Conservation (phyloP, 192 early-diverging fungal species). For the Mortierella hygrophila region DNA sequence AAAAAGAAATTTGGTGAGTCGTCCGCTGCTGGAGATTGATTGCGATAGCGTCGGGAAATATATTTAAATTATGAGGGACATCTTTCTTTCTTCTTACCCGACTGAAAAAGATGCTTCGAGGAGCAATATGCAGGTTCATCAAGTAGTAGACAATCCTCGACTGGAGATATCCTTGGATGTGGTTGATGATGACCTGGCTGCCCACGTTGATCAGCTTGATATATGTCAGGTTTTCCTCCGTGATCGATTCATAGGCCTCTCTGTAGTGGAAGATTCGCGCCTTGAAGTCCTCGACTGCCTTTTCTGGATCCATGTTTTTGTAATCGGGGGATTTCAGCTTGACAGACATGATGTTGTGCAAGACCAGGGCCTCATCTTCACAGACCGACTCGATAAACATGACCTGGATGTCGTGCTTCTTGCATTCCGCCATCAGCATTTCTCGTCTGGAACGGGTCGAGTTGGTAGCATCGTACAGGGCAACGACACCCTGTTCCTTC, state of each 20-base stretch:
- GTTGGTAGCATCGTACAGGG: conserved; percentile 99
- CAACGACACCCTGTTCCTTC: conserved; percentile 84
- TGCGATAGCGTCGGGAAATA: neutral
- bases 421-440: conserved; percentile 79
- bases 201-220: conserved; percentile 98
- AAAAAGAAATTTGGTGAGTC: neutral
- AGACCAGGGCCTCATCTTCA: conserved; percentile 88
- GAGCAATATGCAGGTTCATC: conserved; percentile 99
- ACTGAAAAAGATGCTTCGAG: conserved; percentile 93
- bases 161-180: conserved; percentile 95
- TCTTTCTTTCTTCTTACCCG: conserved; percentile 58
- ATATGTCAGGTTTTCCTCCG: conserved; percentile 80
- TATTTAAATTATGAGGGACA: neutral
- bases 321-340: conserved; percentile 97
- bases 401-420: conserved; percentile 83
- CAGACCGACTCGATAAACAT: conserved; percentile 98
- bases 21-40: neutral
- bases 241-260: conserved; percentile 90
- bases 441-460: conserved; percentile 86
- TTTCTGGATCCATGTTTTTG: conserved; percentile 85
- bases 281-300: conserved; percentile 92
- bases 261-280: conserved; percentile 94
- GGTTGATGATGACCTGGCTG: conserved; percentile 90
- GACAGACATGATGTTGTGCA: conserved; percentile 95
- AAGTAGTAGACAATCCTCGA: conserved; percentile 98